Percentiles rank a stretch among this genome's conserved stretches.
These are phyloP conservation scores for Przewalskia tangutica DNA, from an alignment of 257 asterid genomes.

Conservation along the genomic window DNA sequence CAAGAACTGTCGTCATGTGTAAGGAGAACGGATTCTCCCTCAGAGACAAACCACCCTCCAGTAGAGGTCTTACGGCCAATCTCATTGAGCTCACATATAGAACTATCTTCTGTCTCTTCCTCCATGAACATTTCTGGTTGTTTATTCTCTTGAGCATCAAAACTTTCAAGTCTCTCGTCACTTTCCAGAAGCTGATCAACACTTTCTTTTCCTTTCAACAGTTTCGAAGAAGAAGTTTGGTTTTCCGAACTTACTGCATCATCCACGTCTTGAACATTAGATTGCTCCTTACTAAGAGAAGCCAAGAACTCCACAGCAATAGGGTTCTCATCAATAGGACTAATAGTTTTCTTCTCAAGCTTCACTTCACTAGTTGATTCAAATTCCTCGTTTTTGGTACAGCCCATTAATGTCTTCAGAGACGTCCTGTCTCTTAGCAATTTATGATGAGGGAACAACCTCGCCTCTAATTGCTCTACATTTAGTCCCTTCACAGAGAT, in stretches of 20 bases:
- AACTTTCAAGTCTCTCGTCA: slow-evolving; percentile 55
- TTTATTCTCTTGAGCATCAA: slow-evolving; percentile 46
- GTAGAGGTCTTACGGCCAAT: slow-evolving; percentile 65
- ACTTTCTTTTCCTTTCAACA: slow-evolving; percentile 16
- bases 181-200: slow-evolving; percentile 40
- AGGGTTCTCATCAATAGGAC: slow-evolving; percentile 27
- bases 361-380: slow-evolving; percentile 14
- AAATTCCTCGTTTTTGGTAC: slow-evolving; percentile 1
- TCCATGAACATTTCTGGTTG: slow-evolving; percentile 37
- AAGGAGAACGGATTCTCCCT: slow-evolving; percentile 76
- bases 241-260: slow-evolving; percentile 15
- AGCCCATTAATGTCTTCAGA: slow-evolving; percentile 23
- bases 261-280: slow-evolving; percentile 45
- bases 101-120: slow-evolving; percentile 44
- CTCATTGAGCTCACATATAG: slow-evolving; percentile 28
- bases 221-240: slow-evolving; percentile 18
- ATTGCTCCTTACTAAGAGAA: slow-evolving; percentile 27
- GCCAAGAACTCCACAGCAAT: slow-evolving; percentile 38
- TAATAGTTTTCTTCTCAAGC: slow-evolving; percentile 16
- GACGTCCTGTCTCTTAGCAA: slow-evolving; percentile 49
- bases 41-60: slow-evolving; percentile 90
- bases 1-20: slow-evolving; percentile 75
- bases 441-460: slow-evolving; percentile 74
- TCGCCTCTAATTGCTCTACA: slow-evolving; percentile 47
- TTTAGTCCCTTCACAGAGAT: slow-evolving; percentile 44